phyloP scores from a whole-genome alignment of 2,329 filamentous ascomycete genomes.

The Davidsoniella virescens region DNA sequence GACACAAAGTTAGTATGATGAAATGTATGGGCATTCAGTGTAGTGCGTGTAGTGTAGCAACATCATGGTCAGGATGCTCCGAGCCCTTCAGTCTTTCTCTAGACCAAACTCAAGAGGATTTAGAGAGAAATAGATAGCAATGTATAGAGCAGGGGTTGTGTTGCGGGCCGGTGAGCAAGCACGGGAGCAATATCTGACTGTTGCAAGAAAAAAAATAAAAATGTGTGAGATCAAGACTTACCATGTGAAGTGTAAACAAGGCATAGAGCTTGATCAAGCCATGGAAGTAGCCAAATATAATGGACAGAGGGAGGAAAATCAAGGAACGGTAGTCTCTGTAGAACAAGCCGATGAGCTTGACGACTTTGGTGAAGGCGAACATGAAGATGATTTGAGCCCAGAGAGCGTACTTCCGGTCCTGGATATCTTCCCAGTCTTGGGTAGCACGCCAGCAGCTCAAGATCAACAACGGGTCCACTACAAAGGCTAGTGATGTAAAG shows the following conservation, averaged over 20 bases:
- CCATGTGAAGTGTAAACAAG: slow-evolving; percentile 65
- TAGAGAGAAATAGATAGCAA: neutral
- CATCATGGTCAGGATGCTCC: too few species aligned
- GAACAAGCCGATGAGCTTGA: slow-evolving; percentile 82
- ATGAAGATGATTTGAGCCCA: slow-evolving; percentile 55
- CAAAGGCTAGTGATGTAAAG: slow-evolving; percentile 71
- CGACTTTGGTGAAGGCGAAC: slow-evolving; percentile 69
- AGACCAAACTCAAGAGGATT: neutral
- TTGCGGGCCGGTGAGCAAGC: neutral
- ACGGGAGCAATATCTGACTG: neutral
- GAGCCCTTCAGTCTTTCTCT: too few species aligned
- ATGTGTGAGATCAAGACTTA: slow-evolving; percentile 30
- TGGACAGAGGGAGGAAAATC: slow-evolving; percentile 64
- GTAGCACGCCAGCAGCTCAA: slow-evolving; percentile 54
- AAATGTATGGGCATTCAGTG: too few species aligned
- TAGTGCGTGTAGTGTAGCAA: too few species aligned
- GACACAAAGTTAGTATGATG: too few species aligned
- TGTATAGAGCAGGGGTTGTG: neutral
- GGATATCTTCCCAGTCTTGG: slow-evolving; percentile 36
- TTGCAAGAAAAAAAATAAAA: neutral
- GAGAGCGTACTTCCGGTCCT: slow-evolving; percentile 36
- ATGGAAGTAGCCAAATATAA: slow-evolving; percentile 85
- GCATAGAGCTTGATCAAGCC: slow-evolving; percentile 86
- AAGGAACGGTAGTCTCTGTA: slow-evolving; percentile 69
- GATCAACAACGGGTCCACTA: slow-evolving; percentile 59